These are phyloP conservation scores for Trifolium repens DNA, from an alignment of 306 rosid species.

Conservation along the genomic window DNA sequence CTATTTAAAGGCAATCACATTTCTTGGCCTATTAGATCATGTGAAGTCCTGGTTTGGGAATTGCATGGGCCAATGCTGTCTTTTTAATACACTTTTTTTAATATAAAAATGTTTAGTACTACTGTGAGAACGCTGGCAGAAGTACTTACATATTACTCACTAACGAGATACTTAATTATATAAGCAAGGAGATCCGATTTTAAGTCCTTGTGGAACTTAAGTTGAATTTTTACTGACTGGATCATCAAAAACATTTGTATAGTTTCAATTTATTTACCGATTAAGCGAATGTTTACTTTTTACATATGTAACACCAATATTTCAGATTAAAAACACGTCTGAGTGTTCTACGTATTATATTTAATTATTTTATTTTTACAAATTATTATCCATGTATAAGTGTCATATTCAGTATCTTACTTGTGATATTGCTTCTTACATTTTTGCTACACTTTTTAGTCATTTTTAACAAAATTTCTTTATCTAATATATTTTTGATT, in stretches of 20 bases:
- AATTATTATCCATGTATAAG: background rate
- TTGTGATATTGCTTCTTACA: background rate
- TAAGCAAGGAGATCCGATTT: background rate
- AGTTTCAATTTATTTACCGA: too few relatives aligned
- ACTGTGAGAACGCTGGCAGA: background rate
- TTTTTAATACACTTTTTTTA: constrained; percentile 10
- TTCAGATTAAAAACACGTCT: too few relatives aligned
- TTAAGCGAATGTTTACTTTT: too few relatives aligned
- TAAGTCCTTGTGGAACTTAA: too few relatives aligned
- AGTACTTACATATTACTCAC: background rate
- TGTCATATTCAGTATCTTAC: too few relatives aligned
- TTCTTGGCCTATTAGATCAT: constrained; percentile 35
- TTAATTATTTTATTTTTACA: too few relatives aligned
- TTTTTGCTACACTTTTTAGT: background rate
- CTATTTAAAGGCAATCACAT: constrained; percentile 35
- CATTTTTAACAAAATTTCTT: background rate
- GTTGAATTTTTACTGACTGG: background rate
- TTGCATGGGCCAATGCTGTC: constrained; percentile 50
- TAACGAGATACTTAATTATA: too few relatives aligned
- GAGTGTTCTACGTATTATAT: background rate
- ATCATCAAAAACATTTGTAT: too few relatives aligned
- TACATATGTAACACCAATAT: too few relatives aligned
- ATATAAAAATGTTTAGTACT: background rate
- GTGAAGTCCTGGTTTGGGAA: constrained; percentile 42
- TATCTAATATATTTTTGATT: constrained; percentile 17